Evolutionary conservation across 306 rosid genomes (phyloP).

Genomic region (Quercus wislizeni): DNA sequence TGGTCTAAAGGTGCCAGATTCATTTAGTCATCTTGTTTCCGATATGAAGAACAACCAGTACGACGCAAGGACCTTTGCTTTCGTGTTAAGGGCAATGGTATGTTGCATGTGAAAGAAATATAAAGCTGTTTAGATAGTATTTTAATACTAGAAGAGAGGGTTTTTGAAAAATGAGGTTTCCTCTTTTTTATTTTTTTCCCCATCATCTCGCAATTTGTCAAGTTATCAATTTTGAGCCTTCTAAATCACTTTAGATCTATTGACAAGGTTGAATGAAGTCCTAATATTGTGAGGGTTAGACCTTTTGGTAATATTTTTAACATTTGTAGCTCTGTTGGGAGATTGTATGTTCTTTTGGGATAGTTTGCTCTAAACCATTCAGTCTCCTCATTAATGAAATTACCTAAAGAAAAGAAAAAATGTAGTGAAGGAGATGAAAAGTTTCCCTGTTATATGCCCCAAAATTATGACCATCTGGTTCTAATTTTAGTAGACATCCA

Average conservation of each 20-base stretch:
- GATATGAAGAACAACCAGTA: constrained; percentile 82
- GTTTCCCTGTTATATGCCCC: neutral
- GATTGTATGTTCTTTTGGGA: neutral
- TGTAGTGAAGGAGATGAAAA: neutral
- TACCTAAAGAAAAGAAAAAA: neutral
- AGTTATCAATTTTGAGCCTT: neutral
- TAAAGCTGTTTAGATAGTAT: constrained; percentile 11
- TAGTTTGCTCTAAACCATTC: neutral
- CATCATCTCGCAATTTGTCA: neutral
- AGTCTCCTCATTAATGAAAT: neutral
- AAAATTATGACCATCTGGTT: neutral
- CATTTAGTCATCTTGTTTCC: constrained; percentile 79
- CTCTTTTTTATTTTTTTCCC: neutral
- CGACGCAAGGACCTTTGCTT: constrained; percentile 82
- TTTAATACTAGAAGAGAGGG: constrained; percentile 8
- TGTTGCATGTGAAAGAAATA: constrained; percentile 24
- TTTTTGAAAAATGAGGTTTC: constrained; percentile 15
- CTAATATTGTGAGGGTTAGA: neutral
- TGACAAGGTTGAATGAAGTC: neutral
- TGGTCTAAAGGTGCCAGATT: constrained; percentile 74
- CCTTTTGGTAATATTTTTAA: neutral
- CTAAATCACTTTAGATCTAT: neutral
- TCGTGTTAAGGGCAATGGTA: constrained; percentile 91
- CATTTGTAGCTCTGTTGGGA: neutral
- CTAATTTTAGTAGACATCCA: neutral